Evolutionary conservation across 768 basidiomycete species (phyloP).

Genomic region (Tylopilus plumbeoviolaceoides): DNA sequence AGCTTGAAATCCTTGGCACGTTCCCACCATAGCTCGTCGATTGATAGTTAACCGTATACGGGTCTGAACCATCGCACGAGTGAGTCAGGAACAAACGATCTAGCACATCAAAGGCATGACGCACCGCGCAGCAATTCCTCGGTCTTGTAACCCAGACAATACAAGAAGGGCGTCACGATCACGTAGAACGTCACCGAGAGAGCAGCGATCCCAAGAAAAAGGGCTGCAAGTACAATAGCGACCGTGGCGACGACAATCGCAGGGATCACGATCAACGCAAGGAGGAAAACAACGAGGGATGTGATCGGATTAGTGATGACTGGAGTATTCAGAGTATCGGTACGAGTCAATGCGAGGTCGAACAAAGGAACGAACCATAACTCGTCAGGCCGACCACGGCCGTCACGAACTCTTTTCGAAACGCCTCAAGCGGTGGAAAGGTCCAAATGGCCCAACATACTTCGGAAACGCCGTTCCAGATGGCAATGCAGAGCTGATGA

Average conservation of each 20-base stretch:
- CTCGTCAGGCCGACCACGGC: slow-evolving; percentile 3
- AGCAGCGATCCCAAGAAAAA: not conserved
- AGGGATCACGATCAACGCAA: not conserved
- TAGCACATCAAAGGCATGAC: not conserved
- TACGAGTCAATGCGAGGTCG: not conserved
- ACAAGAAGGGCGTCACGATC: not conserved
- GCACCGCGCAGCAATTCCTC: not conserved
- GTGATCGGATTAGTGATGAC: not conserved
- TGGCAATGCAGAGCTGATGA: not conserved
- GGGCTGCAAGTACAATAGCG: not conserved
- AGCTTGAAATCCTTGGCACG: slow-evolving; percentile 2
- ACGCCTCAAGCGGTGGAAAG: slow-evolving; percentile 22
- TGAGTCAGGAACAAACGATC: not conserved
- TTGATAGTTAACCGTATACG: slow-evolving; percentile 15
- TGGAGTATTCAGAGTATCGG: not conserved
- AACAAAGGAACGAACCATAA: not conserved
- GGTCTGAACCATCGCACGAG: not conserved
- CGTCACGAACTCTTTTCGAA: slow-evolving; percentile 13
- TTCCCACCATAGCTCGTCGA: slow-evolving; percentile 19
- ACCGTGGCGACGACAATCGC: not conserved
- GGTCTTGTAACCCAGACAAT: not conserved
- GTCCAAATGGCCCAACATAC: slow-evolving; percentile 14
- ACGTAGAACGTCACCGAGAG: not conserved
- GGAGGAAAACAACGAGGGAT: not conserved
- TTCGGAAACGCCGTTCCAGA: not conserved